These are phyloP conservation scores for Trichosporon coremiiforme DNA, from an alignment of 1,284 basidiomycete genomes.

Conservation along the genomic window DNA sequence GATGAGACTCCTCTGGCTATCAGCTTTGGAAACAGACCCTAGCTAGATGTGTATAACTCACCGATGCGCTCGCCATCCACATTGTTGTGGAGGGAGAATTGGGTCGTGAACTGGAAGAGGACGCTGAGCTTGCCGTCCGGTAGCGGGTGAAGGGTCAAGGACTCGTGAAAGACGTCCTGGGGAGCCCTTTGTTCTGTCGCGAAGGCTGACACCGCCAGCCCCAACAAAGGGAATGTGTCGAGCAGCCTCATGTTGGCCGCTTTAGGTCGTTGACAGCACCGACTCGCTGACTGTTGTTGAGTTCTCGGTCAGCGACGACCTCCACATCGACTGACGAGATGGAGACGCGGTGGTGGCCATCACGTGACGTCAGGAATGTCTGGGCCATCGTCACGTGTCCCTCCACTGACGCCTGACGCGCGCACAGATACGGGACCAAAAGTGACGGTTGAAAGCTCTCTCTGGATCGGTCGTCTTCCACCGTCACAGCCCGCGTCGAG, in stretches of 20 bases:
- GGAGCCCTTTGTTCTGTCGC: neutral
- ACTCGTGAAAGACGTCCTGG: constrained; percentile 60
- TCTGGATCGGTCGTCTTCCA: constrained; percentile 21
- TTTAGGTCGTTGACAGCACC: neutral
- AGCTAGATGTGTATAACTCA: neutral
- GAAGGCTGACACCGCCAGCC: neutral
- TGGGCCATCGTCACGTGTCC: neutral
- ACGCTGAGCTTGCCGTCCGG: constrained; percentile 81
- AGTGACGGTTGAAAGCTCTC: constrained; percentile 1
- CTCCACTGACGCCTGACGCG: constrained; percentile 7
- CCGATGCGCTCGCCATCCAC: constrained; percentile 16
- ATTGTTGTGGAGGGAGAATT: constrained; percentile 54
- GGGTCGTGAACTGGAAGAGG: constrained; percentile 77
- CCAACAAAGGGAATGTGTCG: constrained; percentile 23
- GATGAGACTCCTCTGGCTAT: constrained; percentile 68
- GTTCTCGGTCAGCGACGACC: constrained; percentile 1
- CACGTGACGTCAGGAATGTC: neutral
- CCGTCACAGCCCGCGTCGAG: constrained; percentile 12
- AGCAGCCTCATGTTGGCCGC: constrained; percentile 23
- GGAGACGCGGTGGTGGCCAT: neutral
- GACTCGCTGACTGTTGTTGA: neutral
- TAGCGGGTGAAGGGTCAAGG: constrained; percentile 71
- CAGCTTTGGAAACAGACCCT: constrained; percentile 4
- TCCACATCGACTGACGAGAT: constrained; percentile 18
- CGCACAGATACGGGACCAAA: constrained; percentile 20